Base-by-base conservation (phyloP, 352 stramenopile species). In the Phytophthora tentaculata region DNA sequence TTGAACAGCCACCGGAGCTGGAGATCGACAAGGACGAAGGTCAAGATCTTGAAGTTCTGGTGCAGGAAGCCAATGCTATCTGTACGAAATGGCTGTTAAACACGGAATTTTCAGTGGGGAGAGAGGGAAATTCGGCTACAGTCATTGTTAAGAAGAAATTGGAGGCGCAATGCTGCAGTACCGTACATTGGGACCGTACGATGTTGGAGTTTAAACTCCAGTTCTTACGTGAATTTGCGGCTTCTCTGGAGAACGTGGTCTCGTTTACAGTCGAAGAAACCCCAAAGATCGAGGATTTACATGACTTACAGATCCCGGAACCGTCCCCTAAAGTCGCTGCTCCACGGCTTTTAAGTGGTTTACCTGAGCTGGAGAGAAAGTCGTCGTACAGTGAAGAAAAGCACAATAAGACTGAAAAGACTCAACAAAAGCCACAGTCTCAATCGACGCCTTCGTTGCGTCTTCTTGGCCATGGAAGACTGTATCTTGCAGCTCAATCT, bases 1-100 rank as follows among this genome's bases (percentile, higher is more conserved):
- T 75, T 0, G 61, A 75, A 14, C 67, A 78, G 53, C 52, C 67
- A 5, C 51, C 61, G 32, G 67, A 75, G 5, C 37, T 78, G 23
- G 26, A 72, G 24, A 64, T 70, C 23, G 61, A 59, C 19, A 51
- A 73, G 12, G 60, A 74, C 13, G 60, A 74, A 56, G 55, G 50
- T 9, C 67, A 47, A 16, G 53, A 64, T 7, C 61, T 78, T n/a
- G 57, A 73, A 45, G 56, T 51, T 16, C 23, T 90, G 2, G 71
- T 92, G 5, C 60, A 74, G 1, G 83, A 90, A 70, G 85, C 85
- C 0, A 94, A 92, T 41, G 56, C 58, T 12, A 85, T 94, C 45
- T 91, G 78, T 44, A 57, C 71, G 1, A 79, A 85, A 35, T 89
- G 73, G 79, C 53, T 80, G 3, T 56, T 92, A 16, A 72, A 76